Conservation (phyloP, 305 asterid species). For the Rubia balearica region DNA sequence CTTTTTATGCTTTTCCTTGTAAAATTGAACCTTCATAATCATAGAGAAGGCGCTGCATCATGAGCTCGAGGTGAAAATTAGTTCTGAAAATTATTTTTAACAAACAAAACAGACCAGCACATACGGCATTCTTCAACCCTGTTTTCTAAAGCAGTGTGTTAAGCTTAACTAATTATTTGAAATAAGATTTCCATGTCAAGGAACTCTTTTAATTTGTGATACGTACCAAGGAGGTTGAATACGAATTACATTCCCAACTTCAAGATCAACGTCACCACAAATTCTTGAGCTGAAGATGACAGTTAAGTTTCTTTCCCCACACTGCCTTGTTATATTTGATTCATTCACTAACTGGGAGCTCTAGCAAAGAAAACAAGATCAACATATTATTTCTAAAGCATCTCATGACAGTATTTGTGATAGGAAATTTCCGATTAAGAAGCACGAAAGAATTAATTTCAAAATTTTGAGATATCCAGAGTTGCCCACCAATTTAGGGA, state of each 20-base stretch:
- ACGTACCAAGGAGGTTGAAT: conserved; percentile 70
- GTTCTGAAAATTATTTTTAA: background rate
- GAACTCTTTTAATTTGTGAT: background rate
- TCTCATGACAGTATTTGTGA: conserved; percentile 8
- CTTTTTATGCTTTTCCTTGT: background rate
- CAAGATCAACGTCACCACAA: conserved; percentile 60
- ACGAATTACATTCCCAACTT: conserved; percentile 54
- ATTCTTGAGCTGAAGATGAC: conserved; percentile 66
- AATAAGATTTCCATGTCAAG: background rate
- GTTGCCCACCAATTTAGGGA: background rate
- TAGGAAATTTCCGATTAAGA: background rate
- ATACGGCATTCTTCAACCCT: background rate
- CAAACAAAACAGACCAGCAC: background rate
- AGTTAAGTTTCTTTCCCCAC: conserved; percentile 34
- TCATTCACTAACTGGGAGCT: conserved; percentile 27
- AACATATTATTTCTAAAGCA: conserved; percentile 12
- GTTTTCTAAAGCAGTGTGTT: background rate
- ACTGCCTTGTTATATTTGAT: conserved; percentile 24
- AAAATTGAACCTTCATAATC: background rate
- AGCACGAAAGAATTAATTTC: background rate
- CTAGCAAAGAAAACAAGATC: conserved; percentile 32
- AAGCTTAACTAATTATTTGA: background rate
- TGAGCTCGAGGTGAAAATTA: background rate
- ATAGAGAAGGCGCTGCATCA: background rate
- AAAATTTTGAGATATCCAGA: background rate